Base-by-base conservation (phyloP, 768 basidiomycete genomes). In the Russula sp. region DNA sequence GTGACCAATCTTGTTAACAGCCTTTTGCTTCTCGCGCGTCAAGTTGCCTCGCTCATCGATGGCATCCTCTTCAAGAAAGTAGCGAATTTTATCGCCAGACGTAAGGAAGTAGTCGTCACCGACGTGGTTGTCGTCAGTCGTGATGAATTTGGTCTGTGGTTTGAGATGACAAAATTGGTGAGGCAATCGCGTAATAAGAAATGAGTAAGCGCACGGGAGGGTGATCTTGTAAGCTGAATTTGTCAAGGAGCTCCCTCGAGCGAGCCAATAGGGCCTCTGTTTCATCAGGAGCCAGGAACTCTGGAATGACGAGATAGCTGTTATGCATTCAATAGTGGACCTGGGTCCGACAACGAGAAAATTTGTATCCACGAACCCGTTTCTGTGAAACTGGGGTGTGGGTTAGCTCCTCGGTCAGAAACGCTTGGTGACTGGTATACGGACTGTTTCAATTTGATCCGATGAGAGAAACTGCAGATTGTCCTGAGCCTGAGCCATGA, bases 1-100 rank as follows among this genome's bases (percentile, higher is more conserved):
- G 71, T 94, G 91, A 2, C 92, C 89, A 64, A 95, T 94, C 82
- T 99, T 99, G 76, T 99, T 99, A 32, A 98, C 89, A 0, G 92
- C 85, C 69, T 82, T 84, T 51, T 85, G 77, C 72, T 91, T 91
- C 60, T 84, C 82, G 61, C 84, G 77, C 1, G 80, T 81, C 72
- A 99, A 80, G 68, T 85, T 86, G 2, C 92, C 89, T 37, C 82
- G 73, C 31, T 75, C 68, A 64, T 86, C 82, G 6, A 97, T 78
- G 0, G 95, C 93, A 55, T 88, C 92, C 68, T 91, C 87, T 72
- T 98, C 97, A 49, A 99, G 78, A 74, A 99, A 98, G 74, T 87
- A 98, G 6, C 90, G 86, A 63, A 98, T 91, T 79, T 97, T 97
- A 74, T 98, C 93, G 2, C 93, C 92, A 1, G 92, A 94, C 35